Evolutionary conservation across 805 yeast species (phyloP), one percentile per base, ranked within the genome.

Genomic region (Ogataea wickerhamii): DNA sequence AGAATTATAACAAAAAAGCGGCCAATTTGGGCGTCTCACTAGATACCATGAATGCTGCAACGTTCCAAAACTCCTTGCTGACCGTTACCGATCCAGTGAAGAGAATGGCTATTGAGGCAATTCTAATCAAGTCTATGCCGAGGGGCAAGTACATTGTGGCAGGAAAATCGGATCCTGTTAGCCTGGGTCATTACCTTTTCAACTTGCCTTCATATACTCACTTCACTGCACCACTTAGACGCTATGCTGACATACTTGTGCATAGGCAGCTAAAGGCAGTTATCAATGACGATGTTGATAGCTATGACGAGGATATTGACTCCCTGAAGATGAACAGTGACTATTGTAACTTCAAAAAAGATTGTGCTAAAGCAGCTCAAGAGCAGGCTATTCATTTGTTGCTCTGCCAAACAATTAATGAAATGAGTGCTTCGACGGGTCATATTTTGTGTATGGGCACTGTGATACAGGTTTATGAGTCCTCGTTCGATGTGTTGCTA

Each of bases 291-390:
- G 62, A 60, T 3, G 42, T 53, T 6, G 73, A 68, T 12, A 73
- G 69, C 28, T 60, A 66, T 32, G 55, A 59, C 14, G 76, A 74
- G 33, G 87, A 80, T 43, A 56, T 77, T 37, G 91, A 84, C 26
- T 68, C 88, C 0, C 67, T 89, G 51, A 82, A 85, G 53, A 82
- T 86, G 52, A 75, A 86, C 22, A 82, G 95, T 8, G 96, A 91
- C 53, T 89, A 88, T 60, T 91, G 97, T 64, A 88, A 87, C 52
- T 93, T 91, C 72, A 88, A 89, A 63, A 87, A 88, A 58, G 98
- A 91, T 55, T 89, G 96, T 60, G 93, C 98, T 2, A 80, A 79
- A 46, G 77, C 77, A 44, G 96, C 97, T 1, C 98, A 91, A 63
- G 95, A 87, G 50, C 98, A 93, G 63, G 91, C 96, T 11, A 78